phyloP scores from a whole-genome alignment of 2,329 filamentous ascomycete species.

The Sporothrix globosa region DNA sequence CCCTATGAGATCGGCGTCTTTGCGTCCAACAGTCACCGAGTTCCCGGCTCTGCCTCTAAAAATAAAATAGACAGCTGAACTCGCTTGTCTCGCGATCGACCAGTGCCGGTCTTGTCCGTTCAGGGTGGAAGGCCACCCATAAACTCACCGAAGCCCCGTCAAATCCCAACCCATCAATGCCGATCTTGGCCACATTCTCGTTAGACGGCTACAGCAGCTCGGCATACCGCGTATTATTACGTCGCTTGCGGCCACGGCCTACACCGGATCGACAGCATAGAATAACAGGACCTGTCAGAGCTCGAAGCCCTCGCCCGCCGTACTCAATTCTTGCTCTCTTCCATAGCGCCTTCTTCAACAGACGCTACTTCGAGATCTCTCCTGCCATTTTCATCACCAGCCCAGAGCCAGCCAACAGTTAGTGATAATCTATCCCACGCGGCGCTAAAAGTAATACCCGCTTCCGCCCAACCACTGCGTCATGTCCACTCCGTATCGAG shows the following conservation, averaged over 20 bases:
- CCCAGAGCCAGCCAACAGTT: neutral
- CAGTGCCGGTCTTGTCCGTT: neutral
- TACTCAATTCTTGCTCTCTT: too few relatives aligned
- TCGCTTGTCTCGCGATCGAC: slow-evolving; percentile 11
- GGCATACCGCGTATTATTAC: too few relatives aligned
- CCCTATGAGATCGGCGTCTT: slow-evolving; percentile 2
- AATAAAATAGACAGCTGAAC: slow-evolving; percentile 9
- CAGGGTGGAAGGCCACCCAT: neutral
- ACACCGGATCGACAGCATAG: neutral
- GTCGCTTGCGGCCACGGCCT: neutral
- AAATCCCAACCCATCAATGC: neutral
- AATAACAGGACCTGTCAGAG: too few relatives aligned
- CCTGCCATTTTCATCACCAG: neutral
- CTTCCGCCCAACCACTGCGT: slow-evolving; percentile 28
- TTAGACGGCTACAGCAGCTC: neutral
- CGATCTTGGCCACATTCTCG: slow-evolving; percentile 13
- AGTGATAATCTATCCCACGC: slow-evolving; percentile 1
- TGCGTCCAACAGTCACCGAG: neutral
- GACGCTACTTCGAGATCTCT: too few relatives aligned
- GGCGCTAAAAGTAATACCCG: slow-evolving; percentile 22
- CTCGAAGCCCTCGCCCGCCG: too few relatives aligned
- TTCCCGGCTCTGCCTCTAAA: slow-evolving; percentile 16
- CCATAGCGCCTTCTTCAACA: too few relatives aligned
- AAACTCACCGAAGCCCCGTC: neutral
- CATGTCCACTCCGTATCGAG: slow-evolving; percentile 10